Evolutionary conservation across 176 grass and related monocot species (phyloP), one percentile per base, ranked within the genome.

Genomic region (Saccharum spontaneum): DNA sequence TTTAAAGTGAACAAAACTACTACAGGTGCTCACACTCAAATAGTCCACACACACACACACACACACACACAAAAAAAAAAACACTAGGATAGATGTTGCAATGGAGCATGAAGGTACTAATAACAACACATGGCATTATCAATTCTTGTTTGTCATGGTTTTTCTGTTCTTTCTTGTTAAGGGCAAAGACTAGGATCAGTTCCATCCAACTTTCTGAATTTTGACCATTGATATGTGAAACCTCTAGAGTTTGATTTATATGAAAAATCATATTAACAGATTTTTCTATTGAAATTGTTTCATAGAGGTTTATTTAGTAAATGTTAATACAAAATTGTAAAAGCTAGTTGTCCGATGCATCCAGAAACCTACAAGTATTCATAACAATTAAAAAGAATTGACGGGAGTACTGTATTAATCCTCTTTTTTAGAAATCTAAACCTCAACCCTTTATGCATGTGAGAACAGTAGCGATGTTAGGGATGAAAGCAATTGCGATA

Each of bases 391-490:
- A 74, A 48, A 74, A 74, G 23, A 31, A 74, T 28, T 30, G 24
- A 15, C 39, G 4, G 48, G 16, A 3, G 16, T 69, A 79, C 9
- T 75, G 78, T 55, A 23, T 76, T 24, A 62, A 83, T 50, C 46
- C 37, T 87, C 15, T 46, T 79, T 67, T 73, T 60, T 30, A 49
- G 24, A 83, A n/a, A 73, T 52, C 33, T 28, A 63, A 43, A 73
- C 11, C 8, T 49, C 61, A 28, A 33, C 11, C 67, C 17, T 60
- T 23, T 78, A 71, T 64, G 66, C 22, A 90, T 39, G 28, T 60
- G 77, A 69, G n/a, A 90, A 79, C 1, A 49, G 37, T 73, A 5
- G n/a, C 7, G 8, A 24, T 24, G n/a, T 74, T 37, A 69, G 77
- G 33, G 33, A 69, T 62, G 59, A 71, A 81, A 79, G 20, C 28